Evolutionary conservation across 2,329 filamentous ascomycete species (phyloP), one percentile per base, ranked within the genome.

Genomic region (Cercospora nicotianae): DNA sequence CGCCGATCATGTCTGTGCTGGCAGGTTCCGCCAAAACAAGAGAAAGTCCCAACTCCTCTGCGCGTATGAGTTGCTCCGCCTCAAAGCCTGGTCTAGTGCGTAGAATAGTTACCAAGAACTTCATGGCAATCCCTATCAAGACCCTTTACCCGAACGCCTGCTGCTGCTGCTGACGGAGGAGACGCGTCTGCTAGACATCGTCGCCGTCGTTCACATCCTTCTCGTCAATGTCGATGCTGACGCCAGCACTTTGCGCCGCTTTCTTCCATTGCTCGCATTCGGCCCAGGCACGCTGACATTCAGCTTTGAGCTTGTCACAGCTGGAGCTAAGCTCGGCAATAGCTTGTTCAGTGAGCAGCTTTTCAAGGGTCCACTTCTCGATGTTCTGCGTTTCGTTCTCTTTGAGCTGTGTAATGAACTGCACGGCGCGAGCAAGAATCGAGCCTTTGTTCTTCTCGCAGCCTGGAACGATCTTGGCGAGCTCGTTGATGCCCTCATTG

Each of bases 361-460:
- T 98, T 81, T 95, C 92, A 30, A 95, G 83, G 3, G 92, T 94
- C 91, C 92, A 95, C 80, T 97, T 93, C 79, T 97, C 94, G 70
- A 96, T 93, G 78, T 97, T 97, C 72, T 95, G 91, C 16, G 91
- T 88, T 79, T 97, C 94, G 74, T 97, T 96, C 79, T 97, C 93
- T 79, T 95, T 96, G 16, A 99, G 87, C 77, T 97, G 93, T 10
- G 89, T 91, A 78, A 99, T 98, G 82, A 97, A 98, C 71, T 93
- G 90, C 9, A 97, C 94, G 0, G 95, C 93, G 36, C 94, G 92
- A 78, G 96, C 92, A 42, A 99, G 84, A 72, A 99, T 98, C 2
- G 93, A 96, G 0, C 95, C 95, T 81, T 99, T 99, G 84, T 99
- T 98, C 85, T 98, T 99, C 81, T 99, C 95, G 76, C 94, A 97